A percentile compares a stretch with the other conserved stretches of the same genome.
Evolutionary conservation across 257 asterid genomes (phyloP).

Genomic region (Nicotiana noctiflora): DNA sequence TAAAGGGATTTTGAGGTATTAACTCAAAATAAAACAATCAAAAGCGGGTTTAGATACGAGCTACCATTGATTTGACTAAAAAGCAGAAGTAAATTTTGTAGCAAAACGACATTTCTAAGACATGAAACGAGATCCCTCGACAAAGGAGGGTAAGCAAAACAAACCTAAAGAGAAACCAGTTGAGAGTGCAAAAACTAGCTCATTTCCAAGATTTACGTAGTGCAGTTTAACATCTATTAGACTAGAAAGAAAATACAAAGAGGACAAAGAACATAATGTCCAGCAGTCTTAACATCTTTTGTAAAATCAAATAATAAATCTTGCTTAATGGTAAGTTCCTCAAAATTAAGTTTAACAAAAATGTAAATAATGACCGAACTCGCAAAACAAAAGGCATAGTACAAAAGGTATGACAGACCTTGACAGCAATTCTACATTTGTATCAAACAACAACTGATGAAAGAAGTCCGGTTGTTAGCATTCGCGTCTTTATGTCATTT

Average conservation of each 20-base stretch:
- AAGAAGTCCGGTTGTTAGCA: slow-evolving; percentile 1
- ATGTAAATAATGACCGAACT: not conserved
- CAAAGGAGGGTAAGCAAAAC: too few relatives aligned
- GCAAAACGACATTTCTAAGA: too few relatives aligned
- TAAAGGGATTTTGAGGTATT: too few relatives aligned
- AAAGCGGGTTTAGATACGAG: too few relatives aligned
- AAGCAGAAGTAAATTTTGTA: too few relatives aligned
- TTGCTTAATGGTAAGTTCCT: not conserved
- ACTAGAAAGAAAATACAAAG: not conserved
- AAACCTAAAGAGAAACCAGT: too few relatives aligned
- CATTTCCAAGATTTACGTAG: not conserved
- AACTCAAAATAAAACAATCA: too few relatives aligned
- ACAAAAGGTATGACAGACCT: not conserved
- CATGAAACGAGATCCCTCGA: too few relatives aligned
- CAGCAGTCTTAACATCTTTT: not conserved
- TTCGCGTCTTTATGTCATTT: slow-evolving; percentile 28
- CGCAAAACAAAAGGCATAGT: not conserved
- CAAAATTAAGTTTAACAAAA: not conserved
- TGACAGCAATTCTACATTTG: not conserved
- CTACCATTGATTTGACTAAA: too few relatives aligned
- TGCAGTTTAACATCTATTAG: slow-evolving; percentile 3
- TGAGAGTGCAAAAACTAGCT: not conserved
- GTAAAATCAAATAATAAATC: not conserved
- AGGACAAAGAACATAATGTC: not conserved
- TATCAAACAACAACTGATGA: not conserved